These are phyloP conservation scores for Taphrina confusa DNA, from an alignment of 1,139 yeast species.

Conservation along the genomic window DNA sequence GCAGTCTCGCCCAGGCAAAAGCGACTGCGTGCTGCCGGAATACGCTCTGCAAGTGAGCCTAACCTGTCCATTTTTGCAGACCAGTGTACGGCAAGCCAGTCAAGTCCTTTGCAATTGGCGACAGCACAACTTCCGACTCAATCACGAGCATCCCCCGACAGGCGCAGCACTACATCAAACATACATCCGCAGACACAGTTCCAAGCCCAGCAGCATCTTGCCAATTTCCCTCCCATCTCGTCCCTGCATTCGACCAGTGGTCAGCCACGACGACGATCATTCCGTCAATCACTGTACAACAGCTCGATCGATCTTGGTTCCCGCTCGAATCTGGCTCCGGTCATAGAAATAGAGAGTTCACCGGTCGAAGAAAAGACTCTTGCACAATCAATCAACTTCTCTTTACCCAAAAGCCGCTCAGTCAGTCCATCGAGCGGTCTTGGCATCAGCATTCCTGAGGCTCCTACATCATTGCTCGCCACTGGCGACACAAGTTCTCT, in stretches of 20 bases:
- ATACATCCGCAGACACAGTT: conserved; percentile 2
- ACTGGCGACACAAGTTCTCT: too few relatives aligned
- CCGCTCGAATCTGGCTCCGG: conserved; percentile 4
- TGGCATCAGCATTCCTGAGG: background rate
- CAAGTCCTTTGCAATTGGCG: background rate
- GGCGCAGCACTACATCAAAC: background rate
- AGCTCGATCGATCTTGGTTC: conserved; percentile 14
- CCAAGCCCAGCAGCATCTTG: conserved; percentile 8
- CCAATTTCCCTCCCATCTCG: conserved; percentile 6
- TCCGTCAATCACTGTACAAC: background rate
- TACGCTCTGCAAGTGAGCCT: conserved; percentile 21
- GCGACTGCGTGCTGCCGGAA: conserved; percentile 12
- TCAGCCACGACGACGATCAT: background rate
- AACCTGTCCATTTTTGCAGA: too few relatives aligned
- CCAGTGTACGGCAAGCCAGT: too few relatives aligned
- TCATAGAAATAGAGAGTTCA: conserved; percentile 3
- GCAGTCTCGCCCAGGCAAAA: conserved; percentile 13
- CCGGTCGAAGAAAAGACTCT: conserved; percentile 12
- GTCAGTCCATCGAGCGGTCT: background rate
- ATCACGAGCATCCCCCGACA: background rate
- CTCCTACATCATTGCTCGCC: background rate
- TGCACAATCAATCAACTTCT: background rate
- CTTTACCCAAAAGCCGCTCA: background rate
- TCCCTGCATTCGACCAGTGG: conserved; percentile 1
- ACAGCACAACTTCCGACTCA: background rate